Evolutionary conservation across 2,329 filamentous ascomycete species (phyloP).

Genomic region (Colletotrichum sp.): DNA sequence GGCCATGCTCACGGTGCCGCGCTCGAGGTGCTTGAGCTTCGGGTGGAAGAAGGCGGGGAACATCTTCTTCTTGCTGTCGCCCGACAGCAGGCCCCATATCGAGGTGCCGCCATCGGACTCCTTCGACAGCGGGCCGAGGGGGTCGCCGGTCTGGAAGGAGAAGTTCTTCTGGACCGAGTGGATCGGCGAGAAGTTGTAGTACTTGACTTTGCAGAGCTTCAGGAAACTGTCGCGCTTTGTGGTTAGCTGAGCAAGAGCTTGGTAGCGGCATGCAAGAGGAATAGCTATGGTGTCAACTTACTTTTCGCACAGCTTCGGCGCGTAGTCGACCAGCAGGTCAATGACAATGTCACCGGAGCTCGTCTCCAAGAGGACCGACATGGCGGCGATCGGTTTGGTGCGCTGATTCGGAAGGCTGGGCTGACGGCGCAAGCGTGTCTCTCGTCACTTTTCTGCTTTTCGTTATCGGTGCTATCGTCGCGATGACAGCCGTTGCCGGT

Average conservation of each 20-base stretch:
- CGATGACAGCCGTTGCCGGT: background rate
- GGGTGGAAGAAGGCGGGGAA: slow-evolving; percentile 86
- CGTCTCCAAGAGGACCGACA: slow-evolving; percentile 95
- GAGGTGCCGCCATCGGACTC: slow-evolving; percentile 92
- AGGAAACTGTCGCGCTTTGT: slow-evolving; percentile 75
- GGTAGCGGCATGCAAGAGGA: background rate
- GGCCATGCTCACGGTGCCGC: slow-evolving; percentile 97
- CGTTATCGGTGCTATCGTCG: background rate
- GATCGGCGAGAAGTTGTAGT: slow-evolving; percentile 96
- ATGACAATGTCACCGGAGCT: slow-evolving; percentile 94
- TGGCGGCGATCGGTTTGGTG: slow-evolving; percentile 38
- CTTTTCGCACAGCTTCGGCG: slow-evolving; percentile 95
- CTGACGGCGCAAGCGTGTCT: background rate
- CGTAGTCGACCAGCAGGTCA: slow-evolving; percentile 87
- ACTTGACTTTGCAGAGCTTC: slow-evolving; percentile 98
- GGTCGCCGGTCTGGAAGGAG: slow-evolving; percentile 95
- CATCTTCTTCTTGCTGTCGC: slow-evolving; percentile 69
- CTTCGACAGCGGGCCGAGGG: slow-evolving; percentile 82
- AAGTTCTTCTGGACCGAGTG: slow-evolving; percentile 94
- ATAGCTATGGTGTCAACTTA: slow-evolving; percentile 52
- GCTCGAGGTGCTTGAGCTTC: slow-evolving; percentile 86
- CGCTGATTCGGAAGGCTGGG: background rate
- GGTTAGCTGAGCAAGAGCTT: slow-evolving; percentile 52
- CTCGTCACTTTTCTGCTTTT: background rate
- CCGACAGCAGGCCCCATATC: slow-evolving; percentile 85